These are phyloP conservation scores for Saturnispora ahearnii DNA, from an alignment of 805 yeast genomes.

Conservation along the genomic window DNA sequence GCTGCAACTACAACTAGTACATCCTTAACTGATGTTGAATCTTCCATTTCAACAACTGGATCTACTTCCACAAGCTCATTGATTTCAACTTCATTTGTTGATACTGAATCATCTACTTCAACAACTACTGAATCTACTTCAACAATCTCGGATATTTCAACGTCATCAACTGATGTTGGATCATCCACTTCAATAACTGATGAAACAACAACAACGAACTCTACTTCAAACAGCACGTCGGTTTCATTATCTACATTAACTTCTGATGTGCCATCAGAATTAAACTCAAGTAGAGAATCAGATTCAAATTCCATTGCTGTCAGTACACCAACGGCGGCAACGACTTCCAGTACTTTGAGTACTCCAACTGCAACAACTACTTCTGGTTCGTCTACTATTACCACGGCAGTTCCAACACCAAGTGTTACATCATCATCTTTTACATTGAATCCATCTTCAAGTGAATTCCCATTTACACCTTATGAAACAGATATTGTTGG, in stretches of 20 bases:
- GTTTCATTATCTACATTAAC: slow-evolving; percentile 11
- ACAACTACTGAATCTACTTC: no score
- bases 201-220: no score
- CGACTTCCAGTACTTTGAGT: not conserved
- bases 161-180: no score
- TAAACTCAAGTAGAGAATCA: not conserved
- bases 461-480: slow-evolving; percentile 18
- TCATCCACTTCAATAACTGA: no score
- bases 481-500: slow-evolving; percentile 24
- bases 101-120: no score
- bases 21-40: no score
- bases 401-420: slow-evolving; percentile 30
- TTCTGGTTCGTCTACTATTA: slow-evolving; percentile 30
- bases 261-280: slow-evolving; percentile 9
- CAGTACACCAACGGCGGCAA: not conserved
- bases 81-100: no score
- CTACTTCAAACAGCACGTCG: slow-evolving; percentile 1
- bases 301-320: not conserved
- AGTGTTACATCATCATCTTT: slow-evolving; percentile 23
- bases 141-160: no score
- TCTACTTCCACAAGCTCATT: no score
- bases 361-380: slow-evolving; percentile 27
- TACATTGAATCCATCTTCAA: slow-evolving; percentile 8
- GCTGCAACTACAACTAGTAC: slow-evolving; percentile 4
- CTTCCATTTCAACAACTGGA: no score